Conservation (phyloP, 768 basidiomycete species). For the Russula brevipes region DNA sequence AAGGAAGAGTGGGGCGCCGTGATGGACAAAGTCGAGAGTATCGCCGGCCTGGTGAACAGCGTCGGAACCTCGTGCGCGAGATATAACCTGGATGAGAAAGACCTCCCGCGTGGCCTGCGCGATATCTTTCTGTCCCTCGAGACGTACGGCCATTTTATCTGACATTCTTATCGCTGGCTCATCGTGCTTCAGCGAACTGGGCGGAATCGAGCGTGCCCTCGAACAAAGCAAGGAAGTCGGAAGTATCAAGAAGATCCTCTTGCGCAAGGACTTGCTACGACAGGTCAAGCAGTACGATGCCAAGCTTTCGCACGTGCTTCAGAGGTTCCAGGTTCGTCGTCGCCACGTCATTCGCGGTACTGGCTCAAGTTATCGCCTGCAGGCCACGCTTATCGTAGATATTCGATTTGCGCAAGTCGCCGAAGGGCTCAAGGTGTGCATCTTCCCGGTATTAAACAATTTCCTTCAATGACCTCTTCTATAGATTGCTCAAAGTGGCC, state of each 20-base stretch:
- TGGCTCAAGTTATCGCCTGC: background rate
- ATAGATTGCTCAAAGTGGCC: background rate
- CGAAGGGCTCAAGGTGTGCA: background rate
- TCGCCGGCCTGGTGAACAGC: background rate
- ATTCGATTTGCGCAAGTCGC: background rate
- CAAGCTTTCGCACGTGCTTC: background rate
- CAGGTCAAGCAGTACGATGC: conserved; percentile 3
- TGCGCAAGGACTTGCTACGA: background rate
- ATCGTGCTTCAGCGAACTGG: background rate
- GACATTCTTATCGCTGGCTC: background rate
- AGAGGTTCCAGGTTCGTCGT: background rate
- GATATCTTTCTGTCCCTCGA: background rate
- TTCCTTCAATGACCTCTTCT: background rate
- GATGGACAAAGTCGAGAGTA: background rate
- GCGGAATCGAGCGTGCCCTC: background rate
- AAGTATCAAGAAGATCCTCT: background rate
- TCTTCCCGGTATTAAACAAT: background rate
- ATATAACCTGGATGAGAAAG: no score
- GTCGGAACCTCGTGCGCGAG: background rate
- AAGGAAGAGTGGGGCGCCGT: background rate
- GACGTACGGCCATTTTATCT: background rate
- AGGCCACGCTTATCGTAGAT: background rate
- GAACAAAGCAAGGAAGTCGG: background rate
- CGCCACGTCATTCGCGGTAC: background rate
- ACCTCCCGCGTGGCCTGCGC: background rate